Evolutionary conservation across 495 filamentous ascomycete species (phyloP), one percentile per base, ranked within the genome.

Genomic region (Collariella sp.): DNA sequence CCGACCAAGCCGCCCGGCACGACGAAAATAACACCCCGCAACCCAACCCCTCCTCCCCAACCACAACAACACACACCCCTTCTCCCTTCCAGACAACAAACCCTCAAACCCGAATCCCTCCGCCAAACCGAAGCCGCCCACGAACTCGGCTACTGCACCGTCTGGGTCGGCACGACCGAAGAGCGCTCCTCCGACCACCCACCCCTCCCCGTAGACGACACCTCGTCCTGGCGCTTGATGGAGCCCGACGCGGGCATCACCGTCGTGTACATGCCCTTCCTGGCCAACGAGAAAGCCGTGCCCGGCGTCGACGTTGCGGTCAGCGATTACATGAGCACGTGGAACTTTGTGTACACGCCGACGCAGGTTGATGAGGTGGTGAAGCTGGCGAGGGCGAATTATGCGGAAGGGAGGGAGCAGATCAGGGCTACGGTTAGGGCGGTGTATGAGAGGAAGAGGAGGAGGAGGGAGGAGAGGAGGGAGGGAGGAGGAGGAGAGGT

Each of bases 341-440:
- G 93, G 93, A 98, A 96, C 67, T 96, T 96, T 65, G 82, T 95
- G 40, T 96, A 95, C 69, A 89, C 86, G 33, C 86, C 89, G 0
- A 79, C 88, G 52, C 83, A 96, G 62, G 77, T 96, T 43, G 91
- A 95, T 49, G 76, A 79, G 20, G 85, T 91, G 0, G 83, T 94
- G 9, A 78, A 79, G 19, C 78, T 98, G 7, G 91, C 93, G 1
- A 79, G 82, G 54, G 88, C 88, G 3, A 98, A 98, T 68, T 98
- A 87, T 57, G 77, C 75, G 5, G 85, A 93, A 65, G 89, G 93
- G 1, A 75, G 79, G 50, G 85, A 86, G 39, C 82, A 84, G 69
- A 84, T 88, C 20, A 83, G 81, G 53, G 77, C 82, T 20, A 85
- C 85, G 20, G 83, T 97, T n/a, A 73, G 85, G 45, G 93, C 90